These are phyloP conservation scores for Bruguiera hainesii DNA, from an alignment of 441 rosid species.

Conservation along the genomic window DNA sequence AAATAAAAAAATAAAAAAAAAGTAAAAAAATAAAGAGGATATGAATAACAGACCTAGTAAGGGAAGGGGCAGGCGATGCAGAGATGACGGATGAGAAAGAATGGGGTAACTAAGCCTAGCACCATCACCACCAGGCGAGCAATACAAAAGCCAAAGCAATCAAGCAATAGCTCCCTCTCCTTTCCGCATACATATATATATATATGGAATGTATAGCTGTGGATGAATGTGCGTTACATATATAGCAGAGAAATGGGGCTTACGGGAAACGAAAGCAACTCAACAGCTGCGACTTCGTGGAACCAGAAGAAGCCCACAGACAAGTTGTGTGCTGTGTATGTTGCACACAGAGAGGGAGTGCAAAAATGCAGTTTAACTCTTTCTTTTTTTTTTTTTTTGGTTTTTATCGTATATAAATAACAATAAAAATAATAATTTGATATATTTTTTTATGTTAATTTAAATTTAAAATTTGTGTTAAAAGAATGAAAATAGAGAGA, in stretches of 20 bases:
- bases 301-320: constrained; percentile 26
- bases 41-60: constrained; percentile 14
- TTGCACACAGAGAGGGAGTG: neutral
- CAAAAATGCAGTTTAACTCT: neutral
- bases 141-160: constrained; percentile 21
- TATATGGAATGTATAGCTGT: constrained; percentile 14
- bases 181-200: neutral
- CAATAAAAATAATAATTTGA: too few species aligned
- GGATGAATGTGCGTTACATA: constrained; percentile 20
- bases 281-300: constrained; percentile 4
- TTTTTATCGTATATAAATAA: too few species aligned
- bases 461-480: too few species aligned
- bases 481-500: too few species aligned
- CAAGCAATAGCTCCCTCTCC: neutral
- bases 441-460: too few species aligned
- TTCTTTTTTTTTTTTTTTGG: too few species aligned
- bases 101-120: neutral
- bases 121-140: constrained; percentile 1
- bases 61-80: neutral
- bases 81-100: neutral
- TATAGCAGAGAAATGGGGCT: constrained; percentile 18
- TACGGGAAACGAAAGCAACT: constrained; percentile 38
- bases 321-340: constrained; percentile 8
- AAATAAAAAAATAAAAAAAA: neutral
- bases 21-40: neutral